Evolutionary conservation across 2,329 filamentous ascomycete species (phyloP).

Genomic region (Dothiorella sarmentorum): DNA sequence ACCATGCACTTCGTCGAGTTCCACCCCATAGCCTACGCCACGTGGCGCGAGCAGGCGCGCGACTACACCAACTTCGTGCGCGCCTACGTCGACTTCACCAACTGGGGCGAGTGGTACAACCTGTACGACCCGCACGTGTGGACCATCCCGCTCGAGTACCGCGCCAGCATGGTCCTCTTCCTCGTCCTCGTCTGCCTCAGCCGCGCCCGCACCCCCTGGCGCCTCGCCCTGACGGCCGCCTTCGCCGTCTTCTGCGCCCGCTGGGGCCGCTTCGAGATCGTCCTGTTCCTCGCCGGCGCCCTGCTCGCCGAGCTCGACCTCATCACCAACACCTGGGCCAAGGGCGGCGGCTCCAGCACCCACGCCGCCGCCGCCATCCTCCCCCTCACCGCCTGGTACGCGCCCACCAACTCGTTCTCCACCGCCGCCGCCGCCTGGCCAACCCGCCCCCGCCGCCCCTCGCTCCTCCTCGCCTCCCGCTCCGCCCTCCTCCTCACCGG

Average conservation of each 20-base stretch:
- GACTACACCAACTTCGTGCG: constrained; percentile 30
- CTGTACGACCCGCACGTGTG: constrained; percentile 34
- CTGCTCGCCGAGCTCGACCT: constrained; percentile 37
- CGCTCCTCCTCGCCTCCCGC: constrained; percentile 19
- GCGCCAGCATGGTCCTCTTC: constrained; percentile 28
- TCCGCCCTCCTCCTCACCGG: constrained; percentile 44
- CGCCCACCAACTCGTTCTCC: neutral
- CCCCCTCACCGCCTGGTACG: too few relatives aligned
- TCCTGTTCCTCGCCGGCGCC: constrained; percentile 35
- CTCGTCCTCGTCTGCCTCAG: constrained; percentile 21
- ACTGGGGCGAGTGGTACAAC: constrained; percentile 13
- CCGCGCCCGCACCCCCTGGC: constrained; percentile 20
- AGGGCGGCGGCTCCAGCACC: neutral
- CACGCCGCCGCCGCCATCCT: neutral
- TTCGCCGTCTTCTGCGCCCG: constrained; percentile 24
- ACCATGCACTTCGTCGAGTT: constrained; percentile 22
- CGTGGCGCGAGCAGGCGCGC: constrained; percentile 29
- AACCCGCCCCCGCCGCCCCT: neutral
- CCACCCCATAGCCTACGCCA: constrained; percentile 4
- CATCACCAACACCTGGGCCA: constrained; percentile 20
- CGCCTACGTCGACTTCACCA: constrained; percentile 17
- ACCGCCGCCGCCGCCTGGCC: neutral
- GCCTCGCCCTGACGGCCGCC: constrained; percentile 18
- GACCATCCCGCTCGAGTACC: constrained; percentile 39
- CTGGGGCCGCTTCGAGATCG: constrained; percentile 24